Evolutionary conservation across 768 basidiomycete species (phyloP).

Genomic region (Lepiota venenata): DNA sequence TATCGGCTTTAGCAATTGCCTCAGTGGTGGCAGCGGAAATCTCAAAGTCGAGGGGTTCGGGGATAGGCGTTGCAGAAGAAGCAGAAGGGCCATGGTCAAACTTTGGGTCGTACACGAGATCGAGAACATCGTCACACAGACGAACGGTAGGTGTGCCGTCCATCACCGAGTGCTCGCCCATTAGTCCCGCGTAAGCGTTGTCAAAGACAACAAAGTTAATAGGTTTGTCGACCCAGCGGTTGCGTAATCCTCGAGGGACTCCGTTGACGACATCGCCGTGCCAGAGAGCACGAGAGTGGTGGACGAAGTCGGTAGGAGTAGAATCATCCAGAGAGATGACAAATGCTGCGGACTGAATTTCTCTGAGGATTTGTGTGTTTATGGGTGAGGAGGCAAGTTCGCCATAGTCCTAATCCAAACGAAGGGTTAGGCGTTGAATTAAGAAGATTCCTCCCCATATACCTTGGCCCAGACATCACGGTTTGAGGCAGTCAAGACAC

Average conservation of each 20-base stretch:
- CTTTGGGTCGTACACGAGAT: constrained; percentile 49
- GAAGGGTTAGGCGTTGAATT: background rate
- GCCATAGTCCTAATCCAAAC: constrained; percentile 51
- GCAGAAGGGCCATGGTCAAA: constrained; percentile 58
- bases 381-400: constrained; percentile 52
- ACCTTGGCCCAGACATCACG: constrained; percentile 92
- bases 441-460: background rate
- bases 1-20: constrained; percentile 57
- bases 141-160: constrained; percentile 83
- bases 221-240: constrained; percentile 91
- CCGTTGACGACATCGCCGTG: constrained; percentile 63
- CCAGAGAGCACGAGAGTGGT: constrained; percentile 74
- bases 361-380: constrained; percentile 63
- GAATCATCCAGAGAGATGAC: constrained; percentile 75
- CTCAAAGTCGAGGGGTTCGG: constrained; percentile 62
- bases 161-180: constrained; percentile 94
- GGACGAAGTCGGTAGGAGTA: constrained; percentile 44
- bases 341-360: constrained; percentile 86
- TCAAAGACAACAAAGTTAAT: constrained; percentile 83
- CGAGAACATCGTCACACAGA: constrained; percentile 67
- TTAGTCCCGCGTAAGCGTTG: constrained; percentile 76
- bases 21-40: constrained; percentile 40
- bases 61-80: constrained; percentile 23
- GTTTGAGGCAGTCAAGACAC: constrained; percentile 73
- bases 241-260: constrained; percentile 55